Conservation (phyloP, 805 yeast genomes). For the Yarrowia osloensis region DNA sequence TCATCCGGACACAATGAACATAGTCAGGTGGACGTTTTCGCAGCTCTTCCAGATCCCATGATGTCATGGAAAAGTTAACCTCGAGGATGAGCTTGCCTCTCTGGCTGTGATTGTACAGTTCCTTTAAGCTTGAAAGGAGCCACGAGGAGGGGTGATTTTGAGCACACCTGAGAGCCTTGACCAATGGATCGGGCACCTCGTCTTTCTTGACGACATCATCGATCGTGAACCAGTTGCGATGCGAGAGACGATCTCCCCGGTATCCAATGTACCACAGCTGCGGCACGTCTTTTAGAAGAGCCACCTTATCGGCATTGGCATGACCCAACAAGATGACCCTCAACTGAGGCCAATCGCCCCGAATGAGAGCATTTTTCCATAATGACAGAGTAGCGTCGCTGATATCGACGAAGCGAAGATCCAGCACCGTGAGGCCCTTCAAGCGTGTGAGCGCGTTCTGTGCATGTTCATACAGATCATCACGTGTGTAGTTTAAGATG, state of each 20-base stretch:
- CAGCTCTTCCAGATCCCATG: conserved; percentile 5
- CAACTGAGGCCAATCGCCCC: conserved; percentile 7
- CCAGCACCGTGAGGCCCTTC: neutral
- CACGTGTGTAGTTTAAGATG: neutral
- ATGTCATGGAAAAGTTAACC: neutral
- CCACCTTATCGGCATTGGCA: neutral
- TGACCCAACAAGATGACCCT: neutral
- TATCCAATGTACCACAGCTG: conserved; percentile 19
- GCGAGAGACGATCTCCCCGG: neutral
- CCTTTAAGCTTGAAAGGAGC: conserved; percentile 12
- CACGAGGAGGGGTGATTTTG: conserved; percentile 13
- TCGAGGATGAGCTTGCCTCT: conserved; percentile 4
- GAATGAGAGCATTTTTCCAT: conserved; percentile 15
- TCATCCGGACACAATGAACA: conserved; percentile 10
- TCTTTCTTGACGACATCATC: neutral
- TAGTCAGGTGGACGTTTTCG: neutral
- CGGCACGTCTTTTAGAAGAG: neutral
- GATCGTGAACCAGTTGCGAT: conserved; percentile 15
- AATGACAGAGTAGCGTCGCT: neutral
- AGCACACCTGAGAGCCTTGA: neutral
- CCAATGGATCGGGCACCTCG: neutral
- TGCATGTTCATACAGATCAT: neutral
- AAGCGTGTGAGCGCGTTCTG: neutral
- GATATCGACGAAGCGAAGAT: neutral
- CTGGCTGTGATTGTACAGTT: neutral